Evolutionary conservation across 192 early-diverging fungal species (phyloP).

Genomic region (Haplosporangium gracile): DNA sequence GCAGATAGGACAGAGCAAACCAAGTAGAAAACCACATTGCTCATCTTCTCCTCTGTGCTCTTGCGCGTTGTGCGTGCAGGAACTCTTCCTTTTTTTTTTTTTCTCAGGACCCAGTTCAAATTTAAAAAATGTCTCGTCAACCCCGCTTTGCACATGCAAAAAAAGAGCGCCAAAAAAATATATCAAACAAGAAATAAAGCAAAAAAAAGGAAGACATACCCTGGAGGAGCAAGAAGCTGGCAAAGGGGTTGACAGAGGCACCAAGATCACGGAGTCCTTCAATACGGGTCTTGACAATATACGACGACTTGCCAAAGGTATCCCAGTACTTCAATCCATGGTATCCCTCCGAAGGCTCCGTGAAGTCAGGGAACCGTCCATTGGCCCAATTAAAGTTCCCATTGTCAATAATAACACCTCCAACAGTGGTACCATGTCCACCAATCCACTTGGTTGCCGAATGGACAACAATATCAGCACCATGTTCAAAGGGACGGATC

Average conservation of each 20-base stretch:
- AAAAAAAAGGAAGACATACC: constrained; percentile 44
- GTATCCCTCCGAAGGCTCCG: constrained; percentile 86
- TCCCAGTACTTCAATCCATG: constrained; percentile 93
- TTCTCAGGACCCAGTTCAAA: neutral
- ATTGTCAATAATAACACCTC: constrained; percentile 89
- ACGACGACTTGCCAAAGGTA: constrained; percentile 84
- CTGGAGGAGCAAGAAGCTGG: constrained; percentile 87
- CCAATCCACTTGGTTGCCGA: constrained; percentile 97
- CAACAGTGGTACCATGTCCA: constrained; percentile 93
- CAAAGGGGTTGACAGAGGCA: constrained; percentile 88
- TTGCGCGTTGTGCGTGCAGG: constrained; percentile 1
- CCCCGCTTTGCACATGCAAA: neutral
- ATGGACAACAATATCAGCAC: constrained; percentile 95
- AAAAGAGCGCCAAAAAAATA: neutral
- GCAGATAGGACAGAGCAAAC: neutral
- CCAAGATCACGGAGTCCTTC: constrained; percentile 92
- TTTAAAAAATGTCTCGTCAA: neutral
- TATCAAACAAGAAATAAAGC: neutral
- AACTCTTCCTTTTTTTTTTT: neutral
- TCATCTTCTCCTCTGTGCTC: neutral
- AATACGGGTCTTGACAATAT: constrained; percentile 81
- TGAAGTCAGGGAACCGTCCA: constrained; percentile 90
- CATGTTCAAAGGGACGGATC: constrained; percentile 88
- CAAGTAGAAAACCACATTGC: neutral
- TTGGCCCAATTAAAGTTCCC: constrained; percentile 93